Conservation (phyloP, 768 basidiomycete species). For the Rhizopogon sp. region DNA sequence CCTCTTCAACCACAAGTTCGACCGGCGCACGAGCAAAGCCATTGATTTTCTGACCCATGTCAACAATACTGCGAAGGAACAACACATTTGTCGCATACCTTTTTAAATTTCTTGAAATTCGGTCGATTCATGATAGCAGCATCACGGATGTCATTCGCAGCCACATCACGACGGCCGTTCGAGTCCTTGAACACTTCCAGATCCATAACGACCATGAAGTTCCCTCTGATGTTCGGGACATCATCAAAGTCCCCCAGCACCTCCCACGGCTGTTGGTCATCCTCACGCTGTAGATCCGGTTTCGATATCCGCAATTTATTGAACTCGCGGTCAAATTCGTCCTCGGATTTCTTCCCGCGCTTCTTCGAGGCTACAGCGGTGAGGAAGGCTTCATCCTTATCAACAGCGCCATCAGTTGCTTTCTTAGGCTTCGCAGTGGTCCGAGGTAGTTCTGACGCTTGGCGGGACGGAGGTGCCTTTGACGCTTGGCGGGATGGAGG, state of each 20-base stretch:
- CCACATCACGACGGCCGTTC: conserved; percentile 11
- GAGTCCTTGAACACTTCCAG: conserved; percentile 46
- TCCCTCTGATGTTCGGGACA: conserved; percentile 56
- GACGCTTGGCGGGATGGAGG: background rate
- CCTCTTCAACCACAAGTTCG: conserved; percentile 46
- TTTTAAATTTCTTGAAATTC: conserved; percentile 79
- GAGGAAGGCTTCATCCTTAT: conserved; percentile 65
- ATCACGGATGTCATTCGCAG: conserved; percentile 19
- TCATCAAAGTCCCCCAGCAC: conserved; percentile 64
- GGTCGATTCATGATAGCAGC: conserved; percentile 40
- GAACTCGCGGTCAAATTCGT: conserved; percentile 75
- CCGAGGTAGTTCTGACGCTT: background rate
- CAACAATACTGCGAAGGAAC: background rate
- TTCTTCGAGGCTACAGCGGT: conserved; percentile 73
- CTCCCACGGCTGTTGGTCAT: conserved; percentile 51
- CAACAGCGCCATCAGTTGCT: conserved; percentile 19
- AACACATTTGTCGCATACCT: conserved; percentile 33
- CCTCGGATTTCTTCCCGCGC: conserved; percentile 60
- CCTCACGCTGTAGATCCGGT: conserved; percentile 46
- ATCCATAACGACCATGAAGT: conserved; percentile 77
- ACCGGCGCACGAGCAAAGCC: conserved; percentile 31
- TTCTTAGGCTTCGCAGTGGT: conserved; percentile 7
- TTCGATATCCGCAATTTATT: conserved; percentile 70
- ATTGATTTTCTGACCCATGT: conserved; percentile 21
- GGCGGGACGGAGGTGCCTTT: background rate